Evolutionary conservation across 2,329 filamentous ascomycete species (phyloP).

Genomic region (Alternaria brassicae): DNA sequence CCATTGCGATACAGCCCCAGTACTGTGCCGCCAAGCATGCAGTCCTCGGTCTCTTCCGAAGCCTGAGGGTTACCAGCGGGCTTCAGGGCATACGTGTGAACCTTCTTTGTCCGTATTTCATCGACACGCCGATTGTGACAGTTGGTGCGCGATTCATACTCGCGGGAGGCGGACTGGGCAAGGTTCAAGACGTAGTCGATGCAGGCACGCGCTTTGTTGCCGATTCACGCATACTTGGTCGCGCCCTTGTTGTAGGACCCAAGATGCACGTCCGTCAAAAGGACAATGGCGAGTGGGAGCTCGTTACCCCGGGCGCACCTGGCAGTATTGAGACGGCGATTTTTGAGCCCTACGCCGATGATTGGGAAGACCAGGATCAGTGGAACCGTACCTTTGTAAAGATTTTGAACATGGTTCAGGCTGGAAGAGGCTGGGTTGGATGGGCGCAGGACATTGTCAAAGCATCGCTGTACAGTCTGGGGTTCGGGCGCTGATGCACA

Average conservation of each 20-base stretch:
- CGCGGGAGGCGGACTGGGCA: slow-evolving; percentile 63
- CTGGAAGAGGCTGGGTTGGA: slow-evolving; percentile 62
- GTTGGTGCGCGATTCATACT: slow-evolving; percentile 59
- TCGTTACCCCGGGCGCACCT: slow-evolving; percentile 32
- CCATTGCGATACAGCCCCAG: slow-evolving; percentile 54
- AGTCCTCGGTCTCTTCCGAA: slow-evolving; percentile 69
- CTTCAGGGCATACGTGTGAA: slow-evolving; percentile 66
- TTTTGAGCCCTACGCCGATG: slow-evolving; percentile 69
- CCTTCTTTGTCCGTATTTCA: slow-evolving; percentile 72
- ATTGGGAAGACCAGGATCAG: slow-evolving; percentile 63
- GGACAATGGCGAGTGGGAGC: slow-evolving; percentile 43
- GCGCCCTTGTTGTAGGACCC: slow-evolving; percentile 66
- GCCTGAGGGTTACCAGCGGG: slow-evolving; percentile 60
- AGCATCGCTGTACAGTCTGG: slow-evolving; percentile 36
- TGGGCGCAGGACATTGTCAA: slow-evolving; percentile 53
- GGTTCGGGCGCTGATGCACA: slow-evolving; percentile 19
- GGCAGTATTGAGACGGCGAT: slow-evolving; percentile 55
- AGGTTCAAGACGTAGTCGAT: slow-evolving; percentile 67
- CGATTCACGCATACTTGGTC: slow-evolving; percentile 63
- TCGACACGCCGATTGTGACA: slow-evolving; percentile 66
- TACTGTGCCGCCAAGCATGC: slow-evolving; percentile 72
- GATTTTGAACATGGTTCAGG: slow-evolving; percentile 61
- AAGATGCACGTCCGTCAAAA: slow-evolving; percentile 58
- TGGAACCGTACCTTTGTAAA: slow-evolving; percentile 63
- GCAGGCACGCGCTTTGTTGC: slow-evolving; percentile 68